Base-by-base conservation (phyloP, 148 eudicot genomes). In the Amaranthus palmeri region DNA sequence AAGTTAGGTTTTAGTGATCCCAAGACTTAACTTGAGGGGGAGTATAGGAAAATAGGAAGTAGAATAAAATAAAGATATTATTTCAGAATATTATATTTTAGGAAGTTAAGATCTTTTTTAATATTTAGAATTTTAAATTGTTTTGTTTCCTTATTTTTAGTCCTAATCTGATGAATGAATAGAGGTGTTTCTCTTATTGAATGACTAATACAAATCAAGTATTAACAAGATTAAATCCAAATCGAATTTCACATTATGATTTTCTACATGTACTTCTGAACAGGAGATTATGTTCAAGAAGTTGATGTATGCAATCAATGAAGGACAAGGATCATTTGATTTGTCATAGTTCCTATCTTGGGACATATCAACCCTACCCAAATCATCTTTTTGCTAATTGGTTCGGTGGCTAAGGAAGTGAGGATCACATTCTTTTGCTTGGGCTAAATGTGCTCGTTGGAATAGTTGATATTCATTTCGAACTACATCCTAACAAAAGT, bases 271-370 rank as follows among this genome's bases (percentile, higher is more conserved):
- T 25, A 25, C 2, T 60, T 41, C 43, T 45, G 74, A 75, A 66
- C 91, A 95, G 99, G 99, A 88, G 70, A 53, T 87, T 54, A 87
- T 96, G 97, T 83, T 54, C 83, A 87, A 92, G 96, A 96, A 96
- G 80, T 82, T 96, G 62, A 83, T 96, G 13, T 96, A 85, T 65
- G 99, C 97, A 44, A 96, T 96, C 61, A 86, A 75, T 64, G 98
- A 92, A 83, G 99, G 99, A 48, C 99, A 92, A 72, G 99, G 99
- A 58, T 91, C 97, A 13, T 92, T 92, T 70, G 95, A 92, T 82
- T 82, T 92, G 81, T 89, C 95, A 42, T 86, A 81, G 77, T 62
- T 70, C 61, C 7, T 49, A 36, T 25, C 36, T 25, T 25, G 52
- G 65, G 53, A n/a, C 40, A 25, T 25, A 5, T 15, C 65, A 44